Evolutionary conservation across 1,284 basidiomycete genomes (phyloP).

Genomic region (Xanthoconium separans): DNA sequence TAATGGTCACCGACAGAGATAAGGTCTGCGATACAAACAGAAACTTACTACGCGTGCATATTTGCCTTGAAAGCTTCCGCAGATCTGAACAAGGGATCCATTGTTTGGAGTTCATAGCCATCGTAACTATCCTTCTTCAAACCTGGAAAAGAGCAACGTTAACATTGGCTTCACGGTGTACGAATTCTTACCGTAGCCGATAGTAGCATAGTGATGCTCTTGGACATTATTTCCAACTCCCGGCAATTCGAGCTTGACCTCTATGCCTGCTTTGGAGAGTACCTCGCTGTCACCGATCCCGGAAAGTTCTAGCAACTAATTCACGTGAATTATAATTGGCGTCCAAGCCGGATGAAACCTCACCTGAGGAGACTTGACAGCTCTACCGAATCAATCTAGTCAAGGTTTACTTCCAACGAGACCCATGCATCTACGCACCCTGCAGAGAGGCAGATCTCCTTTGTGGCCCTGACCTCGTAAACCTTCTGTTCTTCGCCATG

Average conservation of each 20-base stretch:
- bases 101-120: background rate
- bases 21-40: too few relatives aligned
- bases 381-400: background rate
- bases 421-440: background rate
- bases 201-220: background rate
- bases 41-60: background rate
- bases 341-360: background rate
- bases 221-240: conserved; percentile 4
- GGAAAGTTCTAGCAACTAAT: background rate
- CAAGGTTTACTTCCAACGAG: background rate
- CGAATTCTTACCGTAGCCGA: background rate
- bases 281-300: conserved; percentile 1
- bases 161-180: background rate
- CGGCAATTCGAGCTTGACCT: background rate
- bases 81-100: conserved; percentile 2
- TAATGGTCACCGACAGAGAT: background rate
- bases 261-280: background rate
- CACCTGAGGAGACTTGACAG: conserved; percentile 3
- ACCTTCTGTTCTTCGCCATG: background rate
- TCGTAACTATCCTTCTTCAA: background rate
- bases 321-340: background rate
- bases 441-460: conserved; percentile 2
- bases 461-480: background rate
- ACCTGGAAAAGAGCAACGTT: background rate
- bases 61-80: background rate